phyloP scores from a whole-genome alignment of 352 stramenopile species.

The Phytophthora pistaciae region DNA sequence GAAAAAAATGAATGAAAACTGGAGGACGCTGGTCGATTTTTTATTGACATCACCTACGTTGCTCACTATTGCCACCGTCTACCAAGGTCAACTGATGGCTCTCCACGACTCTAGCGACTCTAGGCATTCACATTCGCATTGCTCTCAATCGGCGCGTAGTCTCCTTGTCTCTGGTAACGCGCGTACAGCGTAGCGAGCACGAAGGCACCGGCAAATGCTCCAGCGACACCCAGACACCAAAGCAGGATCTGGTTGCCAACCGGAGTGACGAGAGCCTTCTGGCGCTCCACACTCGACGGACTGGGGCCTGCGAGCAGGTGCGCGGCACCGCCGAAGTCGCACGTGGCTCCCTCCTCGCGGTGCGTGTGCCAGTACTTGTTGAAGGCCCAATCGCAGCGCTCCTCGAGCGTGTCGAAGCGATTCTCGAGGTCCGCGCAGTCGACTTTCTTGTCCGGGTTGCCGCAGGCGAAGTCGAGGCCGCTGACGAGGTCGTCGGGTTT shows the following conservation, averaged over 20 bases:
- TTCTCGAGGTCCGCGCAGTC: conserved; percentile 60
- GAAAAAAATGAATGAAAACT: background rate
- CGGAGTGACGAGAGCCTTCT: conserved; percentile 26
- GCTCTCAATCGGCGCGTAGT: conserved; percentile 25
- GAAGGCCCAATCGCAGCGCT: conserved; percentile 51
- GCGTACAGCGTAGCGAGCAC: conserved; percentile 16
- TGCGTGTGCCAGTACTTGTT: conserved; percentile 76
- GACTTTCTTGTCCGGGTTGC: conserved; percentile 41
- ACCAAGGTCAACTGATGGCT: conserved; percentile 19
- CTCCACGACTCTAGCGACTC: conserved; percentile 4
- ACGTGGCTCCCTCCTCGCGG: conserved; percentile 67
- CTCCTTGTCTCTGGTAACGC: conserved; percentile 20
- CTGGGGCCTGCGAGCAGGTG: conserved; percentile 48
- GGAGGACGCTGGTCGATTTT: background rate
- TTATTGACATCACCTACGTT: conserved; percentile 3
- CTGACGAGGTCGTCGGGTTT: conserved; percentile 56
- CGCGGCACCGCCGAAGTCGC: conserved; percentile 77
- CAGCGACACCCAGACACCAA: conserved; percentile 26
- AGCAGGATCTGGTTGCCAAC: conserved; percentile 29
- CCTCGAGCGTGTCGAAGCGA: conserved; percentile 56
- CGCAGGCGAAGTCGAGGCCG: conserved; percentile 69
- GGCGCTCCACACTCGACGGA: conserved; percentile 15
- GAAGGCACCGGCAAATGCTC: conserved; percentile 13
- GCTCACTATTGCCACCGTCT: conserved; percentile 2
- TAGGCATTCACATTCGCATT: conserved; percentile 12